Evolutionary conservation across 768 basidiomycete species (phyloP), one percentile per base, ranked within the genome.

Genomic region (Kwoniella europaea): DNA sequence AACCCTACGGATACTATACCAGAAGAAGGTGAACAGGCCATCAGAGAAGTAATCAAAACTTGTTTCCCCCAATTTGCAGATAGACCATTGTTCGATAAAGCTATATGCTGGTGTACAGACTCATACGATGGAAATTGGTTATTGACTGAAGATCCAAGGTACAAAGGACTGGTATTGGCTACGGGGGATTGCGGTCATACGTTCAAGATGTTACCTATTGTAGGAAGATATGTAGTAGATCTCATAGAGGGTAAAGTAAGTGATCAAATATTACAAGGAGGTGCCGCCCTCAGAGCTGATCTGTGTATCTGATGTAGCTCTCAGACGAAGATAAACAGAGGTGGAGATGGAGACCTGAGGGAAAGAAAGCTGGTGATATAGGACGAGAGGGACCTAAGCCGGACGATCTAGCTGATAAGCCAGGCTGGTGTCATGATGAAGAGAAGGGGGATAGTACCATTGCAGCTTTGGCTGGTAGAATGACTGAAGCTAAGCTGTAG

Each of bases 1-100:
- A 76, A 84, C 68, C 80, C 81, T 15, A 77, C 74, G 2, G 83
- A 84, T 68, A 80, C 81, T 0, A 78, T 81, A 18, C 82, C 83
- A 0, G 67, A 68, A 15, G 79, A 76, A 20, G 67, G 71, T 1
- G 56, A 63, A 12, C 63, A 63, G 16, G 72, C 71, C 13, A 80
- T 84, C 62, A 55, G 69, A 18, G 44, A 70, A 9, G 63, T 79
- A 10, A 74, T 84, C 46, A 58, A 69, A 16, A 75, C 72, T n/a
- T 74, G 75, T 59, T 71, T 84, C 41, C 83, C 83, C 1, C 62
- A 69, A 5, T 60, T 75, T 41, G 44, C 24, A 1, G 67, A 68
- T 9, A 63, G 67, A 50, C 63, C 56, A 42, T 43, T 76, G 12
- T 64, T 74, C 63, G 69, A 76, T 56, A 61, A 42, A 53, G 60